Percentiles rank a stretch among this genome's conserved stretches.
phyloP scores from a whole-genome alignment of 768 basidiomycete genomes.

The Chalciporus pseudorubinellus region DNA sequence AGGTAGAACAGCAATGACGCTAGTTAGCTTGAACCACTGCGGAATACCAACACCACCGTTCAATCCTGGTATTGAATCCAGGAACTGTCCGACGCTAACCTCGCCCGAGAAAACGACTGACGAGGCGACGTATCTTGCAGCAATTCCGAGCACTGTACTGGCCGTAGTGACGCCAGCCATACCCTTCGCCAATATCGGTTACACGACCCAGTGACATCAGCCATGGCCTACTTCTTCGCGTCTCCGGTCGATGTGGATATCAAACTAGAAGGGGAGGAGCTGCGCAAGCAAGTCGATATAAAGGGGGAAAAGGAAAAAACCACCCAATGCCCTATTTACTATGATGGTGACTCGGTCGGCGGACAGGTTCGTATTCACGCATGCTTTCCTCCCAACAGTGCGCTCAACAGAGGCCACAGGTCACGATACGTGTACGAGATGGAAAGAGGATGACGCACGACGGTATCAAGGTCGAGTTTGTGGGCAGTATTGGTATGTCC shows the following conservation, averaged over 20 bases:
- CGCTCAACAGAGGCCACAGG: constrained; percentile 41
- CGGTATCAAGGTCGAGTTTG: constrained; percentile 97
- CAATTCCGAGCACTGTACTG: neutral
- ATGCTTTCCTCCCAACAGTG: neutral
- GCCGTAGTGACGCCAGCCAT: neutral
- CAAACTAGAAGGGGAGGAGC: constrained; percentile 82
- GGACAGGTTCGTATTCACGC: constrained; percentile 63
- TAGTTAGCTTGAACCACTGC: too few species aligned
- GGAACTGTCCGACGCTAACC: too few species aligned
- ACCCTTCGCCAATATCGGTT: constrained; percentile 1
- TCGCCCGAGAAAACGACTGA: too few species aligned
- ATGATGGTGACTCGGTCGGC: constrained; percentile 89
- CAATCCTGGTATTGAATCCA: too few species aligned
- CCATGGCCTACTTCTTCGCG: constrained; percentile 83
- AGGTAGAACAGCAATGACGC: too few species aligned
- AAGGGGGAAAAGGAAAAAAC: constrained; percentile 88
- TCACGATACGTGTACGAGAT: constrained; percentile 84
- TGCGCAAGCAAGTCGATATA: constrained; percentile 84
- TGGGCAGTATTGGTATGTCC: constrained; percentile 87
- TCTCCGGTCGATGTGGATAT: constrained; percentile 91
- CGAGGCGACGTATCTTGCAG: constrained; percentile 9
- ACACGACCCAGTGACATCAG: neutral
- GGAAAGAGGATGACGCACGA: constrained; percentile 95
- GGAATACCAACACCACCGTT: too few species aligned
- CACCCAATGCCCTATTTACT: constrained; percentile 87